These are phyloP conservation scores for Torulaspora microellipsoides DNA, from an alignment of 805 yeast genomes.

Conservation along the genomic window DNA sequence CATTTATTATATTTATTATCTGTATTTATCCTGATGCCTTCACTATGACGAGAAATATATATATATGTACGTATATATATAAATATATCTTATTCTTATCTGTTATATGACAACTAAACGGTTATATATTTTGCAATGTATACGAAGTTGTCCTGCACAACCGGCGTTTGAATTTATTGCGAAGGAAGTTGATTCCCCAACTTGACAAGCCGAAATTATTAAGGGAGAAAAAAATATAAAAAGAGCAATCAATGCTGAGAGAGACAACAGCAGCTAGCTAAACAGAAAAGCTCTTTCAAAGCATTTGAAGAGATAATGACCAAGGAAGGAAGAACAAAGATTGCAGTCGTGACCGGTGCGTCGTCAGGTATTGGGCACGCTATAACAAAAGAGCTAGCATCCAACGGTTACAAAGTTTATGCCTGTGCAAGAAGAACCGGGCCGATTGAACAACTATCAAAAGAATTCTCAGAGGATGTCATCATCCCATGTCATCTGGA, in stretches of 20 bases:
- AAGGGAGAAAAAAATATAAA: too few species aligned
- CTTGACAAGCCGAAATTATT: too few species aligned
- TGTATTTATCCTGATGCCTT: not conserved
- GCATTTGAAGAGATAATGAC: not conserved
- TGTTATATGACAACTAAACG: too few species aligned
- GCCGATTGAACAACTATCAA: conserved; percentile 48
- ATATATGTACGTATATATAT: not conserved
- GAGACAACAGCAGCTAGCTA: too few species aligned
- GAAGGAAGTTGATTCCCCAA: too few species aligned
- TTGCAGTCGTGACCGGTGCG: conserved; percentile 56
- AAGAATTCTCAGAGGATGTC: conserved; percentile 30
- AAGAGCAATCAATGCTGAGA: too few species aligned
- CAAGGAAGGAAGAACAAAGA: conserved; percentile 23
- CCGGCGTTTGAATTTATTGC: too few species aligned
- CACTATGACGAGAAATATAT: not conserved
- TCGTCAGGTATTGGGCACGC: conserved; percentile 56
- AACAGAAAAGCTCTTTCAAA: too few species aligned
- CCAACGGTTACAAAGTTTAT: conserved; percentile 54
- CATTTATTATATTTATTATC: conserved; percentile 1
- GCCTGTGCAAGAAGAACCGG: conserved; percentile 70
- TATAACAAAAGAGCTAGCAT: conserved; percentile 44
- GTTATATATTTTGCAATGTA: too few species aligned
- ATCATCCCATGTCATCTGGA: conserved; percentile 51
- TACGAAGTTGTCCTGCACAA: too few species aligned
- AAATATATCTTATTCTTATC: too few species aligned